phyloP scores from a whole-genome alignment of 2,329 filamentous ascomycete genomes.

The Colletotrichum sp. region DNA sequence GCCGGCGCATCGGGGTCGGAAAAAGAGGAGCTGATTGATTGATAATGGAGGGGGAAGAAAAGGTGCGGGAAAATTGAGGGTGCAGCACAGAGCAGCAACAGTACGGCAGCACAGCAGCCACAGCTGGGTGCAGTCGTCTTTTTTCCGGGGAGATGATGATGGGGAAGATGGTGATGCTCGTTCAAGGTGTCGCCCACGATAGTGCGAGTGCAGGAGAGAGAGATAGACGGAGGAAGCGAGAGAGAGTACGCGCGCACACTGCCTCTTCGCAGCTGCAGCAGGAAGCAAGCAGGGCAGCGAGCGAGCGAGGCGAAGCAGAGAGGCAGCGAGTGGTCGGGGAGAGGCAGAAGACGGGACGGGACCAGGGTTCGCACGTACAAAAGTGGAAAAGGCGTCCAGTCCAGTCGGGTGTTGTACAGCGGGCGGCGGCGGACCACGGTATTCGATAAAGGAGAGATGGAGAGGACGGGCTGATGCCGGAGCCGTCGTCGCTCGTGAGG shows the following conservation, averaged over 20 bases:
- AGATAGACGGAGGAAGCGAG: neutral
- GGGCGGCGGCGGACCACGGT: neutral
- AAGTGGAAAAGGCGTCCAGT: constrained; percentile 10
- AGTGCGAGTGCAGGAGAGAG: neutral
- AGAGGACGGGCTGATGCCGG: neutral
- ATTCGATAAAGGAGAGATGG: neutral
- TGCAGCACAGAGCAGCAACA: neutral
- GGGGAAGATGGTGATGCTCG: neutral
- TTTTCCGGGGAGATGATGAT: neutral
- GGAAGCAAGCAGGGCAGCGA: neutral
- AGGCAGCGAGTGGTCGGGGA: neutral
- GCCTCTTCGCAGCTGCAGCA: neutral
- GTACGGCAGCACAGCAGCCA: neutral
- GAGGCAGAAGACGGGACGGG: neutral
- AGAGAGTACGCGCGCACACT: neutral
- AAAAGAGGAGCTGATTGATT: constrained; percentile 22
- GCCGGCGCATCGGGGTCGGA: constrained; percentile 17
- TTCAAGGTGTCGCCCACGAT: neutral
- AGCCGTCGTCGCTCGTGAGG: neutral
- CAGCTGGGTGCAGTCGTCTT: neutral
- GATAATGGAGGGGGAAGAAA: constrained; percentile 5
- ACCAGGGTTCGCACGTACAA: constrained; percentile 17
- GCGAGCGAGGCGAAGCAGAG: neutral
- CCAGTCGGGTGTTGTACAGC: neutral
- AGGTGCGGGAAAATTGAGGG: constrained; percentile 10